phyloP scores from a whole-genome alignment of 2,329 filamentous ascomycete genomes.

The Penicillium sp. region DNA sequence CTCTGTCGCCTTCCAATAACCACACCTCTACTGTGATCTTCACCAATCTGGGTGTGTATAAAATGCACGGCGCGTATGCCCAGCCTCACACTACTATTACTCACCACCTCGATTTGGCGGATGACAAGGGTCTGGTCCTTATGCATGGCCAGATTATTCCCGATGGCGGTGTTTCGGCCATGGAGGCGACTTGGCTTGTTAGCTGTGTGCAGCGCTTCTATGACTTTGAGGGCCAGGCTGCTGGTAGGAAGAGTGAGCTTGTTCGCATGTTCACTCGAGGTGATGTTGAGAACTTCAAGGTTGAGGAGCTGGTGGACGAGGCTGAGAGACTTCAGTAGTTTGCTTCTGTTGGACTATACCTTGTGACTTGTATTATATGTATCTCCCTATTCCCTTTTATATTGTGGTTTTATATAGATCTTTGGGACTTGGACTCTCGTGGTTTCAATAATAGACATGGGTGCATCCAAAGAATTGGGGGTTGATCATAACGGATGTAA shows the following conservation, averaged over 20 bases:
- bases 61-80: conserved; percentile 78
- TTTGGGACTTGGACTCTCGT: background rate
- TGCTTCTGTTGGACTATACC: background rate
- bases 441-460: background rate
- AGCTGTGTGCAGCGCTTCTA: conserved; percentile 96
- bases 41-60: conserved; percentile 87
- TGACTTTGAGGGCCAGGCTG: conserved; percentile 48
- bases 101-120: conserved; percentile 72
- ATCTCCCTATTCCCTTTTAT: background rate
- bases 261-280: conserved; percentile 74
- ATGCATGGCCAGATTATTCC: conserved; percentile 75
- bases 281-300: conserved; percentile 62
- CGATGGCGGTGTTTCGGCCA: conserved; percentile 63
- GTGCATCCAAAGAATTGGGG: background rate
- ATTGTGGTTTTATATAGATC: background rate
- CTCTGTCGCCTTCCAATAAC: conserved; percentile 39
- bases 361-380: conserved; percentile 6
- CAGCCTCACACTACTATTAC: conserved; percentile 89
- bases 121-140: conserved; percentile 68
- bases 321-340: conserved; percentile 54
- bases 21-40: conserved; percentile 72
- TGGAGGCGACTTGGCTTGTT: conserved; percentile 80
- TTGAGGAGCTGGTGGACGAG: conserved; percentile 81
- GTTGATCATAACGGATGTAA: background rate
- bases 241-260: conserved; percentile 57